A percentile compares a stretch with the other conserved stretches of the same genome.
phyloP scores from a whole-genome alignment of 1,284 basidiomycete species.

The Cutaneotrichosporon curvatum region DNA sequence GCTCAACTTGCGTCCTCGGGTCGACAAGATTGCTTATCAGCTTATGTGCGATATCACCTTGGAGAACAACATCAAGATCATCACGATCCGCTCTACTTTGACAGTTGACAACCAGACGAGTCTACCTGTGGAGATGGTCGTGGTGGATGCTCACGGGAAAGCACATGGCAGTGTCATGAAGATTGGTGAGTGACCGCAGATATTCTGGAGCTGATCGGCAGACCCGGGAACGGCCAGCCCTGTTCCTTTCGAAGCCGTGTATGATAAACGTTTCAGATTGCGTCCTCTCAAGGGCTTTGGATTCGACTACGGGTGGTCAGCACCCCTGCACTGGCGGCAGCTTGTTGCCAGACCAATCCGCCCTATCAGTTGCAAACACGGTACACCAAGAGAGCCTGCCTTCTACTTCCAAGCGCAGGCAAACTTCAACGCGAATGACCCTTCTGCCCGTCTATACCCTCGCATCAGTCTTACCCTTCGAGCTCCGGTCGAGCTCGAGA shows the following conservation, averaged over 20 bases:
- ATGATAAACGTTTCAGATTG: conserved; percentile 72
- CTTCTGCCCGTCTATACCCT: conserved; percentile 65
- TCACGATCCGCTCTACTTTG: conserved; percentile 90
- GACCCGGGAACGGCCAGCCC: conserved; percentile 82
- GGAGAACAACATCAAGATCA: conserved; percentile 88
- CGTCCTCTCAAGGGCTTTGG: conserved; percentile 85
- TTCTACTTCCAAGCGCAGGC: conserved; percentile 96
- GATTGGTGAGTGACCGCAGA: conserved; percentile 55
- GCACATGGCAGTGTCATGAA: conserved; percentile 75
- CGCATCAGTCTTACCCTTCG: conserved; percentile 77
- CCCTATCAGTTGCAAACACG: conserved; percentile 78
- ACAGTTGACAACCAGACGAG: conserved; percentile 86
- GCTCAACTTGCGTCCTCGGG: conserved; percentile 74
- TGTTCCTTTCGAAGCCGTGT: conserved; percentile 86
- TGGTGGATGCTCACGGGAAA: conserved; percentile 79
- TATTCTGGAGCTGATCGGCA: conserved; percentile 27
- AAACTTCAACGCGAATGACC: conserved; percentile 66
- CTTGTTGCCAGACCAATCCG: conserved; percentile 69
- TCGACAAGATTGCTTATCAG: conserved; percentile 68
- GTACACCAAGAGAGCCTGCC: conserved; percentile 72
- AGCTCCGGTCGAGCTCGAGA: conserved; percentile 96
- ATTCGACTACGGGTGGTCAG: conserved; percentile 66
- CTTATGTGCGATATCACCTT: conserved; percentile 86
- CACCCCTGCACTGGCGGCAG: conserved; percentile 85
- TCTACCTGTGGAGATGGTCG: conserved; percentile 85